These are phyloP conservation scores for Peronosclerospora sorghi DNA, from an alignment of 352 stramenopile genomes.

Conservation along the genomic window DNA sequence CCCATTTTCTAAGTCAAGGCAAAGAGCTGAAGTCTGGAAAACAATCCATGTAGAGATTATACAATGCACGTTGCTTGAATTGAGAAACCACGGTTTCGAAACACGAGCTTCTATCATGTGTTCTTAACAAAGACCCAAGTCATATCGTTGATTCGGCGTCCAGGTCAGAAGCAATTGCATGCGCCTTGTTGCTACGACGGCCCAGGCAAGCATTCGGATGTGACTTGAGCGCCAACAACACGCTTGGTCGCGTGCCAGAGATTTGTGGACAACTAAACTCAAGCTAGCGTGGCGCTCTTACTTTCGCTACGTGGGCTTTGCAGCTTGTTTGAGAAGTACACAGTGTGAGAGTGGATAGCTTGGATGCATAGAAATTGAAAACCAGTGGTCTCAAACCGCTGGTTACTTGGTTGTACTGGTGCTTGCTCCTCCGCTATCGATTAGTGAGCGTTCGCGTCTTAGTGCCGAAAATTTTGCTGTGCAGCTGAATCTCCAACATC, in stretches of 20 bases:
- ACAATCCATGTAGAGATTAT: neutral
- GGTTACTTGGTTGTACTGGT: slow-evolving; percentile 50
- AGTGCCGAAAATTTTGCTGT: slow-evolving; percentile 54
- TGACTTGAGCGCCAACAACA: slow-evolving; percentile 34
- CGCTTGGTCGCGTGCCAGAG: slow-evolving; percentile 24
- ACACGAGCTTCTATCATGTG: slow-evolving; percentile 59
- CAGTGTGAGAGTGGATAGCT: slow-evolving; percentile 31
- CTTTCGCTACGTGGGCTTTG: slow-evolving; percentile 28
- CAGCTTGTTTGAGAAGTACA: slow-evolving; percentile 23
- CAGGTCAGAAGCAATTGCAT: slow-evolving; percentile 64
- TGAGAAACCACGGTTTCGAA: slow-evolving; percentile 37
- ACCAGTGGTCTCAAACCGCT: slow-evolving; percentile 46
- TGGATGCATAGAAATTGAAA: slow-evolving; percentile 38
- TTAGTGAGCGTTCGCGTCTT: slow-evolving; percentile 56
- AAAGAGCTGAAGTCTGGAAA: neutral
- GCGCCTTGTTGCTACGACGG: slow-evolving; percentile 44
- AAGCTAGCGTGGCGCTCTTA: slow-evolving; percentile 53
- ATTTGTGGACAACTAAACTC: slow-evolving; percentile 40
- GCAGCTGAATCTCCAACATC: slow-evolving; percentile 77
- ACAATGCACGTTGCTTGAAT: slow-evolving; percentile 36
- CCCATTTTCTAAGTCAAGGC: slow-evolving; percentile 25
- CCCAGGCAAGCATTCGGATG: slow-evolving; percentile 72
- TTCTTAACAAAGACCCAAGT: slow-evolving; percentile 85
- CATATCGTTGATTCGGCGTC: slow-evolving; percentile 37
- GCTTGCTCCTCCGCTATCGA: slow-evolving; percentile 73